Evolutionary conservation across 2,329 filamentous ascomycete genomes (phyloP), one percentile per base, ranked within the genome.

Genomic region (Corynespora cassiicola): DNA sequence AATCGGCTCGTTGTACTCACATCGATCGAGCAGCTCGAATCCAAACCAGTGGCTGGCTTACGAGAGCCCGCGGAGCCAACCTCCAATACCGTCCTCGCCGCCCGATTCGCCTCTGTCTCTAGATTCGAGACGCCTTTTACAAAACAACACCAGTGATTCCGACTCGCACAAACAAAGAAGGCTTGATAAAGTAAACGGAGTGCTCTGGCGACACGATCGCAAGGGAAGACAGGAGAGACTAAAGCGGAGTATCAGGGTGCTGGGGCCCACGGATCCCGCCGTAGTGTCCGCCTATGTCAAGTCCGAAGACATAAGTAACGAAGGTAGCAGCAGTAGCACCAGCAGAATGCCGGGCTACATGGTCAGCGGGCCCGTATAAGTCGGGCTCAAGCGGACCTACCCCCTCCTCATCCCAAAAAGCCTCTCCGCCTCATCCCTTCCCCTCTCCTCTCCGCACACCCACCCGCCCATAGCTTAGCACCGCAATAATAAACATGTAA

Each of bases 161-260:
- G 40, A 40, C 14, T 22, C 28, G 14, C 38, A 37, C 8, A 51
- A 35, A 20, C 42, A 35, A 4, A 27, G 48, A 2, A 45, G 61
- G 17, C 22, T 65, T 3, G 48, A 54, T 22, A 63, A 48, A 31
- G 58, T 56, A 17, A 51, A 36, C 22, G 54, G 59, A 19, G 50
- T 53, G 10, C 45, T 61, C 39, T 52, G 48, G 19, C 50, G 35
- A 17, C 48, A 54, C 7, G 45, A 52, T 10, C 42, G 26, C 17
- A 53, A 63, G 15, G 34, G 34, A 2, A 52, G 52, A 39, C 57
- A 58, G 8, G 51, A 61, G 33, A 56, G 50, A 27, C 27, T 66
- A 10, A 67, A 66, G 47, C 48, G 48, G 26, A 66, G 56, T 39
- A 67, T 67, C 7, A 54, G 42, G 20, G 50, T 66, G 2, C 26